Conservation (phyloP, 2,329 filamentous ascomycete species). For the Septoria petroselini region DNA sequence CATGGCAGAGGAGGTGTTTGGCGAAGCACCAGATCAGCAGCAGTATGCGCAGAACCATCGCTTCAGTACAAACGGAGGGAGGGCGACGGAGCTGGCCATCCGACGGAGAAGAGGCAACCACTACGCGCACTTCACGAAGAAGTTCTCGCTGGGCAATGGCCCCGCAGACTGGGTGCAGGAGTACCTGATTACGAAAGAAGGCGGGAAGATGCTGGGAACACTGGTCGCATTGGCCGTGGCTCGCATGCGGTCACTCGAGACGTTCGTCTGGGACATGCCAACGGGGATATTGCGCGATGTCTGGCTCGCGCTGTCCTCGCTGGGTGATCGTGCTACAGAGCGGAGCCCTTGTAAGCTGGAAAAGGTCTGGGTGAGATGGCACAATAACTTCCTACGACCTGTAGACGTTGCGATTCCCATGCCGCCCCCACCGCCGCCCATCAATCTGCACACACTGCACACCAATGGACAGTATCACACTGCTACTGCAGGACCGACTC, state of each 20-base stretch:
- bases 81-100: slow-evolving; percentile 32
- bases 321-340: slow-evolving; percentile 57
- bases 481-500: slow-evolving; percentile 20
- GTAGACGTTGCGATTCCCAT: slow-evolving; percentile 43
- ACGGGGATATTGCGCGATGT: slow-evolving; percentile 78
- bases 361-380: slow-evolving; percentile 77
- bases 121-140: slow-evolving; percentile 74
- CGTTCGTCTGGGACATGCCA: slow-evolving; percentile 86
- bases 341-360: slow-evolving; percentile 65
- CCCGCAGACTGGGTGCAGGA: slow-evolving; percentile 74
- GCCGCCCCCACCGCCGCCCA: slow-evolving; percentile 40
- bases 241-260: slow-evolving; percentile 77
- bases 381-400: slow-evolving; percentile 61
- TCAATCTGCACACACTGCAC: slow-evolving; percentile 27
- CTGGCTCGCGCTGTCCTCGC: slow-evolving; percentile 72
- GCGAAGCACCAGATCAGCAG: slow-evolving; percentile 46
- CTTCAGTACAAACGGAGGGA: slow-evolving; percentile 26
- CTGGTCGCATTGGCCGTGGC: slow-evolving; percentile 75
- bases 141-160: slow-evolving; percentile 82
- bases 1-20: slow-evolving; percentile 65
- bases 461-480: slow-evolving; percentile 9
- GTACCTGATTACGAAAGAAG: slow-evolving; percentile 77
- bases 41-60: slow-evolving; percentile 33
- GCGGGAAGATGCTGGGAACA: slow-evolving; percentile 84
- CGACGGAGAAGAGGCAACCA: slow-evolving; percentile 62